Evolutionary conservation across 306 rosid species (phyloP), one percentile per base, ranked within the genome.

Genomic region (Corylus americana): DNA sequence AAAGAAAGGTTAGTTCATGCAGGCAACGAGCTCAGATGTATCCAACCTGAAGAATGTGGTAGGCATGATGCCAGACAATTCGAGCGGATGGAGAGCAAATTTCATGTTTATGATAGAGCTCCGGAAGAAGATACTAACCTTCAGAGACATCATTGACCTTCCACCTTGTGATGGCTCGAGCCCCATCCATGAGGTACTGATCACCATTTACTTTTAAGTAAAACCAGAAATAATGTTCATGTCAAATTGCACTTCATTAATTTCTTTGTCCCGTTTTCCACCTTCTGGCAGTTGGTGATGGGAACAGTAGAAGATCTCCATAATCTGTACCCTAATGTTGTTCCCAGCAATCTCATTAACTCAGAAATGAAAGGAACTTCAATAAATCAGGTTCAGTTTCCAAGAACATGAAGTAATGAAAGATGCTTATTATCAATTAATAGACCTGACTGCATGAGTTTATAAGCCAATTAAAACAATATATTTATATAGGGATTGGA

Each of bases 221-320:
- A 5, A 29, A 45, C 2, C 44, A 11, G 2, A 13, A 44, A 12
- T 35, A 12, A 13, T 11, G 11, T 61, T 72, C 25, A 55, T 17
- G 25, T 55, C 66, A 22, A 55, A 58, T 77, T 47, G 63, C 45
- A 67, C 54, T 73, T 73, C 62, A 51, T 14, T 22, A 39, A 35
- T 39, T 42, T 42, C n/a, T 5, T 37, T 61, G 55, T 51, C 73
- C 35, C 66, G 69, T 71, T 64, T 45, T 55, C 57, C 42, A 13
- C 48, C 20, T 58, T 44, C n/a, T 63, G 58, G 70, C 83, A 85
- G 88, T 45, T 85, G 78, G 67, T 82, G 31, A 63, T 51, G 45
- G 85, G 85, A 76, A 76, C 81, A 12, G 74, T 82, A n/a, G 85
- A 77, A 42, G 85, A 82, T 77, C 85, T 82, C 85, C 81, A 82